Conservation (phyloP, 768 basidiomycete species). For the Tulasnella sp. region DNA sequence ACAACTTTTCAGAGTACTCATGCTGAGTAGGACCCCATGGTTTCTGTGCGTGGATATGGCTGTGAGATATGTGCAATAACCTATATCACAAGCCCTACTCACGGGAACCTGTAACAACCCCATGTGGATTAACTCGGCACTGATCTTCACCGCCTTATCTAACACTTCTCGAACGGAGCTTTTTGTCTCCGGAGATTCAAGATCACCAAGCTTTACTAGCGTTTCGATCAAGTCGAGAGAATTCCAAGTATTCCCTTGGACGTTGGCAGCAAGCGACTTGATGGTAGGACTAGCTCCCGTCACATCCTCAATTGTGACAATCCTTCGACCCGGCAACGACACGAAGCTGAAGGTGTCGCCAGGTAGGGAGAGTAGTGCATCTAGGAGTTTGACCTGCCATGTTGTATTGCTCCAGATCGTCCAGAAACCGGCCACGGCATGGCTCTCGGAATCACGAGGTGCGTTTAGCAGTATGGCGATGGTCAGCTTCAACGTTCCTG, state of each 20-base stretch:
- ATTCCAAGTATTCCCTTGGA: conserved; percentile 92
- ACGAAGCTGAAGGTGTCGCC: conserved; percentile 91
- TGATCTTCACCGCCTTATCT: conserved; percentile 86
- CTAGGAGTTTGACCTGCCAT: conserved; percentile 77
- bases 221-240: conserved; percentile 83
- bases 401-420: conserved; percentile 71
- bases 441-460: conserved; percentile 61
- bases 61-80: conserved; percentile 1
- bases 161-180: conserved; percentile 79
- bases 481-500: conserved; percentile 76
- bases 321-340: conserved; percentile 65
- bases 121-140: conserved; percentile 89
- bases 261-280: conserved; percentile 78
- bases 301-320: conserved; percentile 84
- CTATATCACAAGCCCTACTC: conserved; percentile 27
- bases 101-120: conserved; percentile 85
- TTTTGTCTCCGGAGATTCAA: conserved; percentile 58
- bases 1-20: conserved; percentile 76
- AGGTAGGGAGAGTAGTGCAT: conserved; percentile 78
- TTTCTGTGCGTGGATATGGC: conserved; percentile 36
- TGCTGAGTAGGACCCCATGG: conserved; percentile 79
- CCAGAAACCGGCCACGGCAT: conserved; percentile 82
- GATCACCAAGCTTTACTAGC: conserved; percentile 66
- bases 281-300: conserved; percentile 79
- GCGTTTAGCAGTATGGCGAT: conserved; percentile 79